Evolutionary conservation across 257 asterid species (phyloP), one percentile per base, ranked within the genome.

Genomic region (Echites panduratus): DNA sequence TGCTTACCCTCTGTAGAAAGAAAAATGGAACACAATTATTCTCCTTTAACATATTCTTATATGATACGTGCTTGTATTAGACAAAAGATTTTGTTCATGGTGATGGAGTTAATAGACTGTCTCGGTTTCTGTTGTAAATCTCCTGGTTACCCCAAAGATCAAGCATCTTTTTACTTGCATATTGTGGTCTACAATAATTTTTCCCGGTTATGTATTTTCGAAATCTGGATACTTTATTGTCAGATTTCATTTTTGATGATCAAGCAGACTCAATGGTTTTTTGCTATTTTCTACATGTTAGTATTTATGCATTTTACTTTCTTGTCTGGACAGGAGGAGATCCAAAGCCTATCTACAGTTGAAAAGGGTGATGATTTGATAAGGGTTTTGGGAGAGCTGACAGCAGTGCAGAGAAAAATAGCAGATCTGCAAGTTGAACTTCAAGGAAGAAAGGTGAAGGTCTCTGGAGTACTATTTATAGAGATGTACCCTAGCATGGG

Each of bases 361-460:
- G 98, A 90, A 69, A 88, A 89, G 77, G 89, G 93, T 73, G 99
- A 87, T 73, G 96, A 92, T 75, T 88, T 95, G 90, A 80, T 95
- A 63, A 87, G 88, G 88, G 91, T 92, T 66, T 85, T 95, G 84
- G 80, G 96, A 84, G 99, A 95, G 81, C 81, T 95, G 75, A 95
- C 98, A 50, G 80, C 87, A 50, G 97, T 95, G 29, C 99, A 95
- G 69, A 86, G 97, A 66, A 95, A 92, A 83, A 92, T 90, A 22
- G 95, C 97, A 47, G 97, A 92, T 85, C 89, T 95, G 83, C 99
- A 92, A 89, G 98, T 95, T 57, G 98, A 95, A 79, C 98, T 95
- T 82, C 99, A 95, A 79, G 99, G 99, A 70, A 87, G 99, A 82
- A 95, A 95, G 97, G 98, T 95, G 64, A 77, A 32, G 57, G 45